A percentile compares a stretch with the other conserved stretches of the same genome.
Conservation (phyloP, 768 basidiomycete genomes). For the Trametes elegans region DNA sequence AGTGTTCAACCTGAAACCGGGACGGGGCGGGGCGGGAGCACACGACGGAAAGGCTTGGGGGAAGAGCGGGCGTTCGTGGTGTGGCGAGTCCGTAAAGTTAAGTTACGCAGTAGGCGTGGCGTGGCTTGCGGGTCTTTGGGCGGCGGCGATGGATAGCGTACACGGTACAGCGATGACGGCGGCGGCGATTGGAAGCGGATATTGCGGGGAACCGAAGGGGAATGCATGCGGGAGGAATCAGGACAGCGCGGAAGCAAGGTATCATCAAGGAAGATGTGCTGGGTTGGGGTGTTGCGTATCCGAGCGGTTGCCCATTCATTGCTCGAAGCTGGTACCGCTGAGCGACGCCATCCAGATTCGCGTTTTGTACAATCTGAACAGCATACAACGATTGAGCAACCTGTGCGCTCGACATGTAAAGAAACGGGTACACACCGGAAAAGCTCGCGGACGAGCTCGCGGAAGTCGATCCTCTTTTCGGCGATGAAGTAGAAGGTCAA, state of each 20-base stretch:
- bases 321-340: conserved; percentile 49
- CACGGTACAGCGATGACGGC: not conserved
- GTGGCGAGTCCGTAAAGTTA: not conserved
- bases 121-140: not conserved
- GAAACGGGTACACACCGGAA: conserved; percentile 61
- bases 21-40: not conserved
- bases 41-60: not conserved
- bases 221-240: not conserved
- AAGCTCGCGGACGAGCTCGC: conserved; percentile 92
- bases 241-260: conserved; percentile 6
- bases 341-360: conserved; percentile 94
- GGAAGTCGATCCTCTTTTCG: conserved; percentile 93
- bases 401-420: conserved; percentile 1
- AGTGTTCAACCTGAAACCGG: not conserved
- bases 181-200: not conserved
- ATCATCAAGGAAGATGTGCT: conserved; percentile 8
- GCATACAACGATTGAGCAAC: not conserved
- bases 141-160: conserved; percentile 9
- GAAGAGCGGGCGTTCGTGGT: too few species aligned
- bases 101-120: conserved; percentile 1
- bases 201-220: not conserved
- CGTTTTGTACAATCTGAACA: conserved; percentile 82
- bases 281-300: not conserved
- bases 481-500: conserved; percentile 97
- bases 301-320: conserved; percentile 36